These are phyloP conservation scores for Sarocladiaceae sp. DNA, from an alignment of 2,329 filamentous ascomycete species.

Conservation along the genomic window DNA sequence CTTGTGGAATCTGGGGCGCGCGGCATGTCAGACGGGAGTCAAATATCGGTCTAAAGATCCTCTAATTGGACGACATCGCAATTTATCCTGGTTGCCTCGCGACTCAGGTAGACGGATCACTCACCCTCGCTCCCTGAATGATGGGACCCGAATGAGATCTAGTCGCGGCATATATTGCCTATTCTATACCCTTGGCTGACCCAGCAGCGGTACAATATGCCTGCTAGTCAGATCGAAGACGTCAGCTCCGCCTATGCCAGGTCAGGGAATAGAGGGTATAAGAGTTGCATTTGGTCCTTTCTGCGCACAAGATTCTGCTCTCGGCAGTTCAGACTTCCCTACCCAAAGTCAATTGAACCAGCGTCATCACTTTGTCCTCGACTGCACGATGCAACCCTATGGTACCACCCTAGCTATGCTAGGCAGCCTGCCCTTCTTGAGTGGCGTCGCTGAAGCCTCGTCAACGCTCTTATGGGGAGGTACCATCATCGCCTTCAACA, in stretches of 20 bases:
- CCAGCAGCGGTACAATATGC: background rate
- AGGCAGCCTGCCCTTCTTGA: background rate
- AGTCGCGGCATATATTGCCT: background rate
- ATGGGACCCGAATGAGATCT: background rate
- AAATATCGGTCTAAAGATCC: too few relatives aligned
- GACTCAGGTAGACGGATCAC: background rate
- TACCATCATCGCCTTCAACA: constrained; percentile 38
- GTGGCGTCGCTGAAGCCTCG: background rate
- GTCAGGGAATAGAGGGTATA: background rate
- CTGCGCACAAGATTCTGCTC: background rate
- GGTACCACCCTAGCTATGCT: background rate
- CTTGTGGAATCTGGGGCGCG: too few relatives aligned
- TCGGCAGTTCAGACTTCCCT: background rate
- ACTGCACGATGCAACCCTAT: background rate
- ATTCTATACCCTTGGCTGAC: background rate
- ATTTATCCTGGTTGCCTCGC: too few relatives aligned
- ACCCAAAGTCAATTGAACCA: background rate
- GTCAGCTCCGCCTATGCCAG: background rate
- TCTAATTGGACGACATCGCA: too few relatives aligned
- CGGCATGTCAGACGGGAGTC: too few relatives aligned
- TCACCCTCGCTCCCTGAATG: background rate
- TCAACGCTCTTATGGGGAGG: constrained; percentile 25
- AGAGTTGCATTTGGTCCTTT: background rate
- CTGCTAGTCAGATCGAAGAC: background rate
- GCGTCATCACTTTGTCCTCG: background rate